Evolutionary conservation across 2,329 filamentous ascomycete species (phyloP), one percentile per base, ranked within the genome.

Genomic region (Trichoderma endophyticum): DNA sequence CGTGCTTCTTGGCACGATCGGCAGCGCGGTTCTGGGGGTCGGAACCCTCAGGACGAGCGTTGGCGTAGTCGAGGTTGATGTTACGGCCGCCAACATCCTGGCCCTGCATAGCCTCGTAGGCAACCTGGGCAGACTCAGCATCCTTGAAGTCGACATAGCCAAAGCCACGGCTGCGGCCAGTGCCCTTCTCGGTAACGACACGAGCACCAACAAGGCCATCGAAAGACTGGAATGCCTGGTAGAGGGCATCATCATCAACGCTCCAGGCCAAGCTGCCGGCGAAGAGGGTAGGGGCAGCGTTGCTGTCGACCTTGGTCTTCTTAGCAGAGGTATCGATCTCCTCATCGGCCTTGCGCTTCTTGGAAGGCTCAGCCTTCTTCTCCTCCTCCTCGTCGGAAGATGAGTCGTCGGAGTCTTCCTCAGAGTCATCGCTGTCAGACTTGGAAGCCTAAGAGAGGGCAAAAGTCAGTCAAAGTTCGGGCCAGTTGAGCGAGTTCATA

Each of bases 221-320:
- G 78, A 91, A 95, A 74, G 88, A 84, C 85, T 94, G 89, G 85
- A 98, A 97, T 81, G 95, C 92, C 77, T 91, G 88, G 76, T 88
- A 87, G 75, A 98, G 90, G 84, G 89, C 89, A 75, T 94, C 90
- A 82, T 97, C 95, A 77, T 97, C 93, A 68, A 97, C 86, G 80
- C 91, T 93, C 94, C 94, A 98, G 83, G 93, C 94, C 75, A 98
- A 87, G 86, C 94, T 95, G 77, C 95, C 95, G 75, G 94, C 90
- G 82, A 97, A 98, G 69, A 98, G 90, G 78, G 94, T 97, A 48
- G 79, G 77, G 43, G 81, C 81, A 72, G 86, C 81, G 34, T 66
- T 63, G 63, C 80, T 82, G 71, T 90, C 88, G 43, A 86, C 87
- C 87, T 92, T 92, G 80, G 84, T 83, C 86, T 92, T 93, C 88